phyloP scores from a whole-genome alignment of 257 asterid species.

The Solanum virginianum region DNA sequence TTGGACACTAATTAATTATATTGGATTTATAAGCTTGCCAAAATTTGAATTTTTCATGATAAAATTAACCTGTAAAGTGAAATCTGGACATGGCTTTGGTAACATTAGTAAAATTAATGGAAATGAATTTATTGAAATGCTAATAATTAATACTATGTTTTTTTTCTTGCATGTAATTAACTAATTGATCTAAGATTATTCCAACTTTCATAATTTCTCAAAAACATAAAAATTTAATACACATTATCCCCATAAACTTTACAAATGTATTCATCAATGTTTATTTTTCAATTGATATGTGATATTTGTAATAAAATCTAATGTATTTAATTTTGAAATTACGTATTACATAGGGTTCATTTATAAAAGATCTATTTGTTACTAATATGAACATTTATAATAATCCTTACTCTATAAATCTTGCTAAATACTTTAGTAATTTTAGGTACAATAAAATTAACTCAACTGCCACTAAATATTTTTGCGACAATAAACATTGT shows the following conservation, averaged over 20 bases:
- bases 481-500: not conserved
- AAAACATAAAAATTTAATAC: not conserved
- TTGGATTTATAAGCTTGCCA: not conserved
- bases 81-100: not conserved
- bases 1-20: not conserved
- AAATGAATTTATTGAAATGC: not conserved
- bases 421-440: not conserved
- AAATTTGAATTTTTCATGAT: not conserved
- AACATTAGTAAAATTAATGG: not conserved
- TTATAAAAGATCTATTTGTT: too few species aligned
- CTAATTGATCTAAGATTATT: not conserved
- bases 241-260: not conserved
- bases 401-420: not conserved
- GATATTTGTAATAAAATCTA: not conserved
- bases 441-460: not conserved
- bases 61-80: not conserved
- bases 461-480: not conserved
- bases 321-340: too few species aligned
- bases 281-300: not conserved
- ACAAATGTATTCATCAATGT: not conserved
- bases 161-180: slow-evolving; percentile 21
- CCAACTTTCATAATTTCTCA: not conserved
- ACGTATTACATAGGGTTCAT: too few species aligned
- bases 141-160: not conserved
- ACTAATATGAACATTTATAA: not conserved